Evolutionary conservation across 2,329 filamentous ascomycete genomes (phyloP).

Genomic region (Colletotrichum noveboracense): DNA sequence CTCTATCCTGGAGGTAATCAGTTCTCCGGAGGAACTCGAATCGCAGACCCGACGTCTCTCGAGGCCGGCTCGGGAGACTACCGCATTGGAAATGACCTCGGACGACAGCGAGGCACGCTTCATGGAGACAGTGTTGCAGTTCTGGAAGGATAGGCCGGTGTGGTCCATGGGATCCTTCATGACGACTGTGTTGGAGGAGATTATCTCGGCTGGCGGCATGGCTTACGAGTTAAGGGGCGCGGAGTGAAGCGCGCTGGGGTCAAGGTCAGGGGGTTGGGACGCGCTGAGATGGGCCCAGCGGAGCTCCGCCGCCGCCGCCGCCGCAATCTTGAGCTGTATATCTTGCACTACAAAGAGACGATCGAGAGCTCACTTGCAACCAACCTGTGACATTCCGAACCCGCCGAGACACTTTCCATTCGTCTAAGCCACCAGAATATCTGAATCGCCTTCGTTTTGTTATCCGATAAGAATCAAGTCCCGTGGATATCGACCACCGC

Average conservation of each 20-base stretch:
- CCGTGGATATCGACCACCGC: not conserved
- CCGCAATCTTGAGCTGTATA: not conserved
- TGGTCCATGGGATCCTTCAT: slow-evolving; percentile 23
- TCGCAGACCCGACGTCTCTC: not conserved
- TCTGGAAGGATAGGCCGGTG: slow-evolving; percentile 22
- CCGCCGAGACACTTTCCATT: not conserved
- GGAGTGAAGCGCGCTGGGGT: not conserved
- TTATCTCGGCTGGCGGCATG: slow-evolving; percentile 6
- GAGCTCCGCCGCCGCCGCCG: slow-evolving; percentile 6
- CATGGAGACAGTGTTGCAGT: slow-evolving; percentile 18
- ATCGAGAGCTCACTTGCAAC: not conserved
- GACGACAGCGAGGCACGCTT: slow-evolving; percentile 20
- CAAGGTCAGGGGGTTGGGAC: not conserved
- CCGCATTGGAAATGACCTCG: slow-evolving; percentile 3
- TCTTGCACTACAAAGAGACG: not conserved
- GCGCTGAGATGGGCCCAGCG: not conserved
- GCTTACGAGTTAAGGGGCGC: not conserved
- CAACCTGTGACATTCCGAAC: not conserved
- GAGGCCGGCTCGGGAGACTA: not conserved
- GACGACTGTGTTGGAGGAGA: slow-evolving; percentile 22
- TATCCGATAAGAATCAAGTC: not conserved
- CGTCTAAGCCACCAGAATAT: not conserved
- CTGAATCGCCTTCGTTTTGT: not conserved
- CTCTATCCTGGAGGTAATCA: slow-evolving; percentile 26
- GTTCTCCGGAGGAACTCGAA: not conserved